A percentile compares a stretch with the other conserved stretches of the same genome.
Conservation (phyloP, 2,329 filamentous ascomycete genomes). For the Aspergillus cejpii region DNA sequence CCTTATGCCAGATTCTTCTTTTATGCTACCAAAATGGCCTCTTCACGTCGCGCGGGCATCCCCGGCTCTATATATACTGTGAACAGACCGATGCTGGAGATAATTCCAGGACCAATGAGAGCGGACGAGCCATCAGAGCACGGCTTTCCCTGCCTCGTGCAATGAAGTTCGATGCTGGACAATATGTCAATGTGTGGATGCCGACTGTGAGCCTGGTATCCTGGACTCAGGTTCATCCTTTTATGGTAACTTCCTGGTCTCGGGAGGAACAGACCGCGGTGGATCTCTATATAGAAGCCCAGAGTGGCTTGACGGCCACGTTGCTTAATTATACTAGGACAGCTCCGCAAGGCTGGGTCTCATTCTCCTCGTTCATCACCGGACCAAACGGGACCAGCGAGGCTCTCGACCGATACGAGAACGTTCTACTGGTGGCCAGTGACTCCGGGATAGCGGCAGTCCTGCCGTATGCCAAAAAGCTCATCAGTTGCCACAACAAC, state of each 20-base stretch:
- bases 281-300: slow-evolving; percentile 24
- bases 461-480: slow-evolving; percentile 28
- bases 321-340: slow-evolving; percentile 11
- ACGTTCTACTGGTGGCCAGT: slow-evolving; percentile 28
- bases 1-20: no score
- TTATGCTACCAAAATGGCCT: no score
- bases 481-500: slow-evolving; percentile 26
- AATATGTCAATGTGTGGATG: slow-evolving; percentile 19
- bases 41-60: no score
- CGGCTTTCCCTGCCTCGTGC: no score
- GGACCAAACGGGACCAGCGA: slow-evolving; percentile 24
- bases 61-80: no score
- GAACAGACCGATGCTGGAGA: no score
- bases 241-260: slow-evolving; percentile 19
- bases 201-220: slow-evolving; percentile 11
- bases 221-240: slow-evolving; percentile 16
- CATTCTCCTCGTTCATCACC: slow-evolving; percentile 19
- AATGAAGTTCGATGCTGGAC: no score
- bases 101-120: no score
- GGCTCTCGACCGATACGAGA: slow-evolving; percentile 22
- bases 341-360: slow-evolving; percentile 1
- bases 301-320: slow-evolving; percentile 17
- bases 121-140: no score
- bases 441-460: slow-evolving; percentile 25
- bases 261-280: slow-evolving; percentile 11